Evolutionary conservation across 305 asterid genomes (phyloP).

Genomic region (Nicotiana rustica): DNA sequence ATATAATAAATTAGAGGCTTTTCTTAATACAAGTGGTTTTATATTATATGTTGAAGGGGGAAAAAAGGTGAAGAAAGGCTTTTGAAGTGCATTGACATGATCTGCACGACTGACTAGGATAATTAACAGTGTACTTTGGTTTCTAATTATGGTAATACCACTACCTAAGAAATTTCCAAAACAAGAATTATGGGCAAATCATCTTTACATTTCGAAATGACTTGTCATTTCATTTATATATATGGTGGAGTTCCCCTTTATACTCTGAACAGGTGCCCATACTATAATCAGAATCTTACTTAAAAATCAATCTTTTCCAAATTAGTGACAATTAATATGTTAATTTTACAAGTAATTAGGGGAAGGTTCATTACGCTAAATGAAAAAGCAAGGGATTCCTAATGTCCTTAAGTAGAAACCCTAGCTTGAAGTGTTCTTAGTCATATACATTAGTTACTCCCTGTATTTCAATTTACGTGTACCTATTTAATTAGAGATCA

Average conservation of each 20-base stretch:
- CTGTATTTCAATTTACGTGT: background rate
- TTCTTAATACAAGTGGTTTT: background rate
- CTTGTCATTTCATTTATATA: background rate
- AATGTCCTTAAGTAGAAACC: background rate
- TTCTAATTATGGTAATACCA: conserved; percentile 30
- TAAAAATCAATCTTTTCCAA: conserved; percentile 14
- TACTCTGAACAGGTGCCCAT: conserved; percentile 20
- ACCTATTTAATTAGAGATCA: background rate
- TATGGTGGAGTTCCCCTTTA: conserved; percentile 35
- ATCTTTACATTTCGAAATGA: conserved; percentile 31
- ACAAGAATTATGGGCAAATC: conserved; percentile 30
- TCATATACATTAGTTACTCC: background rate
- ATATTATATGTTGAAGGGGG: background rate
- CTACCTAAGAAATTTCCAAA: conserved; percentile 17
- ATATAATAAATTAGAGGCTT: background rate
- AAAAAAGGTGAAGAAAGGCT: too few relatives aligned
- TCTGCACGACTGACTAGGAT: background rate
- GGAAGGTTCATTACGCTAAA: conserved; percentile 17
- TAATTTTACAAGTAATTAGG: background rate
- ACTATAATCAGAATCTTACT: conserved; percentile 24
- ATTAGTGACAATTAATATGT: background rate
- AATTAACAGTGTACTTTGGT: background rate
- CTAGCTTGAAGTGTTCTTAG: background rate
- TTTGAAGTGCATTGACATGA: conserved; percentile 21
- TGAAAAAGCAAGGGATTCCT: conserved; percentile 1